phyloP scores from a whole-genome alignment of 306 rosid genomes.

The cucumber (Cucumis sativus) region DNA sequence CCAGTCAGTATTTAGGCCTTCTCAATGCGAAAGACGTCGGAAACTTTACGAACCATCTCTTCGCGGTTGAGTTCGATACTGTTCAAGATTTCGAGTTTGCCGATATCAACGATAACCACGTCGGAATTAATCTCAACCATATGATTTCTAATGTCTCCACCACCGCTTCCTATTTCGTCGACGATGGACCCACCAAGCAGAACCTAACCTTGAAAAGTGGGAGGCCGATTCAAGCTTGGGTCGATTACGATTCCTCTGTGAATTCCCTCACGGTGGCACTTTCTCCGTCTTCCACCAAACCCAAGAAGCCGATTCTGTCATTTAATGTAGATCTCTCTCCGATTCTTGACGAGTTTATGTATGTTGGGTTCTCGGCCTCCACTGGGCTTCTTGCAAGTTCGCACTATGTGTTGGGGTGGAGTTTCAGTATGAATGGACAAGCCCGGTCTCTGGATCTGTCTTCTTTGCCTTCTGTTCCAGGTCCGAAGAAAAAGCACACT shows the following conservation, averaged over 20 bases:
- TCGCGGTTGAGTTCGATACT: conserved; percentile 76
- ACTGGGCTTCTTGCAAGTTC: conserved; percentile 88
- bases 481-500: conserved; percentile 40
- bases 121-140: conserved; percentile 60
- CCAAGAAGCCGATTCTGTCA: conserved; percentile 42
- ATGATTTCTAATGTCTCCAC: conserved; percentile 39
- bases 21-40: conserved; percentile 43
- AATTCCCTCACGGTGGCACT: conserved; percentile 32
- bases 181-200: conserved; percentile 11
- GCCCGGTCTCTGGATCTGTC: conserved; percentile 42
- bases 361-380: conserved; percentile 79
- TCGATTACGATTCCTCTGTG: conserved; percentile 49
- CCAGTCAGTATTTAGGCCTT: conserved; percentile 74
- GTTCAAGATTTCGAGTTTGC: conserved; percentile 77
- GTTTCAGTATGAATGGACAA: conserved; percentile 55
- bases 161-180: conserved; percentile 30
- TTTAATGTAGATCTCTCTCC: conserved; percentile 42
- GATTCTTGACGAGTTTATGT: conserved; percentile 43
- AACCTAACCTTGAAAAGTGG: conserved; percentile 45
- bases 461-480: conserved; percentile 49
- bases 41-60: conserved; percentile 49
- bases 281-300: conserved; percentile 47
- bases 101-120: conserved; percentile 76
- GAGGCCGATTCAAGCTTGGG: conserved; percentile 49
- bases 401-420: conserved; percentile 82